Evolutionary conservation across 345 rosid genomes (phyloP), one percentile per base, ranked within the genome.

Genomic region (Eucalyptus decipiens): DNA sequence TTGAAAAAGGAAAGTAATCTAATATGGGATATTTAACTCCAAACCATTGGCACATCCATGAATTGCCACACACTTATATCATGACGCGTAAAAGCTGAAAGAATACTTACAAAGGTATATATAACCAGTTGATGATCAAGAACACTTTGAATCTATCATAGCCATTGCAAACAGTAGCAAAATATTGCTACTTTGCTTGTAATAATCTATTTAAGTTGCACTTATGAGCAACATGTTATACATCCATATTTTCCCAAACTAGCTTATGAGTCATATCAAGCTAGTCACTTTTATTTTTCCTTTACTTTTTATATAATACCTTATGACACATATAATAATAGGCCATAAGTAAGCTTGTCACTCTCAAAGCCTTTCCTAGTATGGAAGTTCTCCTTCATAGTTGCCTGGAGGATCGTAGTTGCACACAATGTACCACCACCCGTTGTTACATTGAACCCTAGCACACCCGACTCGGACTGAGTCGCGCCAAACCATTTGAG

Each of bases 401-500:
- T 89, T 91, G 19, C 92, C 91, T 2, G 86, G 87, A 56, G 90
- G 91, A 56, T 89, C 28, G 49, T 91, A 91, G 88, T 18, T 89
- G 65, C 92, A 91, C 49, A 83, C 80, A 9, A 91, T 54, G 42
- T 89, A 89, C 87, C 26, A 19, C 87, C 92, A 88, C 24, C 90
- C 91, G 8, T 88, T 91, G 19, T 26, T 19, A 80, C 93, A 93
- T 48, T 80, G 58, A 18, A 81, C 91, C 45, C 69, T 90, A n/a
- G 85, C 93, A 80, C 93, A 92, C 1, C 94, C 94, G 11, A 93
- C 5, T 14, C 56, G 72, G 23, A 62, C 16, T 7, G 93, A 86
- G 7, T 90, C 49, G 2, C 86, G 28, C 94, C 94, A 91, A 19
- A 93, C 90, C n/a, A 93, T 67, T 81, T 93, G 92, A 62, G 94